phyloP scores from a whole-genome alignment of 1,284 basidiomycete species.

The Porodaedalea pini region DNA sequence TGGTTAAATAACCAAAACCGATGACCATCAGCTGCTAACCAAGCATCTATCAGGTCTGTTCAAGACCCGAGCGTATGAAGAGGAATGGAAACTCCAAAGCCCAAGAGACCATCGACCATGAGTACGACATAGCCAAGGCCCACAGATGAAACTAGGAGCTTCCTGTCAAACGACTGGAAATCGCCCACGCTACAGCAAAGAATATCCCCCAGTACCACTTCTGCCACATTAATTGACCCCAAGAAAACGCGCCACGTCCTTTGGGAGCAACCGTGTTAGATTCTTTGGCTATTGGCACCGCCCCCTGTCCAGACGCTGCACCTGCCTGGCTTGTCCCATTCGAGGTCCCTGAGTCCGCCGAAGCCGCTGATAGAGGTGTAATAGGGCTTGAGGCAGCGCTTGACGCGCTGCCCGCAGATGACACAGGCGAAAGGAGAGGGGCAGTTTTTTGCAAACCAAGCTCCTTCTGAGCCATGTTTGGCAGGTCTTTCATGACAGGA shows the following conservation, averaged over 20 bases:
- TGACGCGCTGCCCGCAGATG: constrained; percentile 23
- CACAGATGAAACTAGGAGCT: constrained; percentile 4
- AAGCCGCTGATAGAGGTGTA: constrained; percentile 5
- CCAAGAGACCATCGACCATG: not conserved
- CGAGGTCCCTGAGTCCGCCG: not conserved
- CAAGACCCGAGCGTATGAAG: not conserved
- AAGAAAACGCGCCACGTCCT: constrained; percentile 47
- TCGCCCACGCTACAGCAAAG: constrained; percentile 68
- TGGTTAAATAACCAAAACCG: not conserved
- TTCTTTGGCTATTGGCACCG: constrained; percentile 22
- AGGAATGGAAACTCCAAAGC: not conserved
- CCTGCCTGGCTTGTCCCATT: constrained; percentile 16
- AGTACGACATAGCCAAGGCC: not conserved
- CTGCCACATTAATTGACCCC: constrained; percentile 70
- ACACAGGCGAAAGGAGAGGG: constrained; percentile 25
- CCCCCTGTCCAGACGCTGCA: constrained; percentile 22
- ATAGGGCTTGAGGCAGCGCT: constrained; percentile 20
- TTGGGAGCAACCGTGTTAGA: constrained; percentile 22
- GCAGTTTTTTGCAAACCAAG: constrained; percentile 41
- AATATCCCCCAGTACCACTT: constrained; percentile 81
- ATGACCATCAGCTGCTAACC: not conserved
- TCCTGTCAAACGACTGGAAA: constrained; percentile 60
- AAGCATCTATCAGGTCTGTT: not conserved
- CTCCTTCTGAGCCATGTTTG: constrained; percentile 85
- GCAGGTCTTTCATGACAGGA: constrained; percentile 63